phyloP scores from a whole-genome alignment of 768 basidiomycete species.

The Boletus barrowsii region DNA sequence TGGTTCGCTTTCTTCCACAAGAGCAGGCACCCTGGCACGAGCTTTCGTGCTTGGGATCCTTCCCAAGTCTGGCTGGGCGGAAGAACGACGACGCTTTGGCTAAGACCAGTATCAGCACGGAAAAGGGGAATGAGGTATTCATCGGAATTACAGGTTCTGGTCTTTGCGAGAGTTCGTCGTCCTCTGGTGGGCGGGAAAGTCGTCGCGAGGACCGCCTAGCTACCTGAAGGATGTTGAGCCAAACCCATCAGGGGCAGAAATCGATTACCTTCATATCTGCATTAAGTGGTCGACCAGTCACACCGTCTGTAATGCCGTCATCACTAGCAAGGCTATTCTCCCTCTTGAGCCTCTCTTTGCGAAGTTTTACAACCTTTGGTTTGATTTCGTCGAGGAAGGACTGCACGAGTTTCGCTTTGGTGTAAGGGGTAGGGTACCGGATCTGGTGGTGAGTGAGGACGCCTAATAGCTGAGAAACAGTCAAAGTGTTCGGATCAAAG shows the following conservation, averaged over 20 bases:
- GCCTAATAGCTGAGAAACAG: conserved; percentile 78
- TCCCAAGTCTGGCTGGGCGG: conserved; percentile 69
- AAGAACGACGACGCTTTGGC: conserved; percentile 80
- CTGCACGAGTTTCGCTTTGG: conserved; percentile 72
- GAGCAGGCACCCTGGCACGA: conserved; percentile 39
- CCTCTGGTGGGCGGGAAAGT: conserved; percentile 53
- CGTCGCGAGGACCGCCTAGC: conserved; percentile 61
- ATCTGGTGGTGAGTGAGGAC: conserved; percentile 76
- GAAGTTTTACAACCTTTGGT: conserved; percentile 51
- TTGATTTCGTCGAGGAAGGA: conserved; percentile 79
- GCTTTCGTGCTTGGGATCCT: conserved; percentile 39
- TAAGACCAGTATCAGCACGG: conserved; percentile 29
- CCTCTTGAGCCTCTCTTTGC: conserved; percentile 60
- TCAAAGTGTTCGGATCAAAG: conserved; percentile 71
- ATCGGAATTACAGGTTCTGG: conserved; percentile 54
- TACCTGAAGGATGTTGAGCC: conserved; percentile 13
- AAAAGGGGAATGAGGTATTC: neutral
- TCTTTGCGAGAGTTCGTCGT: conserved; percentile 40
- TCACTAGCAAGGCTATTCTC: conserved; percentile 74
- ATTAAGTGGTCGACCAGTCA: conserved; percentile 70
- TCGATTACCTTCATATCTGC: conserved; percentile 43
- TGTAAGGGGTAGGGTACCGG: conserved; percentile 68
- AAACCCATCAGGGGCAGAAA: conserved; percentile 4
- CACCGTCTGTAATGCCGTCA: conserved; percentile 77
- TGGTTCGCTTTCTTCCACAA: conserved; percentile 76